Base-by-base conservation (phyloP, 1,139 yeast species). In the Nakaseomyces sp. region DNA sequence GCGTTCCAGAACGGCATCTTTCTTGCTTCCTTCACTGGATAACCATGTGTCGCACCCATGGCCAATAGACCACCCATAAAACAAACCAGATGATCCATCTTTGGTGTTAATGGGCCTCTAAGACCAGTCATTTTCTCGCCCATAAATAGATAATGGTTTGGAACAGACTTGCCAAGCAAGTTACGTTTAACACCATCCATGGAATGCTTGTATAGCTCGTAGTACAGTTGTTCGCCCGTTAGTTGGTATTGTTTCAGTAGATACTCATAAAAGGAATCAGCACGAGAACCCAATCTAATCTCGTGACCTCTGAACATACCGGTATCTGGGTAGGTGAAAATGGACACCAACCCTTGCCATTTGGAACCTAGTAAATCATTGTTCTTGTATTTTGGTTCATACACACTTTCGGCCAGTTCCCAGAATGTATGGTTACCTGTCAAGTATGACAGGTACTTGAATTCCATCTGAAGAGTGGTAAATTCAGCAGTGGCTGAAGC, bases 51-150 rank as follows among this genome's bases (percentile, higher is more conserved):
- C 15, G 96, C 95, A 24, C 96, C 96, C 43, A 88, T 67, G 0
- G 96, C 95, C 50, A 88, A 74, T 55, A 85, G 73, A 0, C 96
- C 96, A 45, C 96, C 96, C 58, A 86, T 79, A 66, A 87, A 88
- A 63, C 97, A 89, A 18, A 87, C 96, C 51, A 87, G 70, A 64
- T 89, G 96, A 60, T 89, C 97, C 96, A 89, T 87, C 61, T 87
- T 88, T 16, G 79, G 68, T n/a, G 82, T 76, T 6, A 81, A 64
- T 1, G 69, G 66, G 0, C 81, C 80, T 12, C 63, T 66, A 16
- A 86, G 58, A 7, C 96, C 96, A 28, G 64, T 55, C 20, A 82
- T 86, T 43, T 78, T 72, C 63, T 89, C 97, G 10, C 95, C 96
- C 48, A 89, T 72, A 58, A 71, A 89, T 36, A 83, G 68, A 2